A percentile compares a stretch with the other conserved stretches of the same genome.
Conservation (phyloP, 768 basidiomycete species). For the Boletellus sp. region DNA sequence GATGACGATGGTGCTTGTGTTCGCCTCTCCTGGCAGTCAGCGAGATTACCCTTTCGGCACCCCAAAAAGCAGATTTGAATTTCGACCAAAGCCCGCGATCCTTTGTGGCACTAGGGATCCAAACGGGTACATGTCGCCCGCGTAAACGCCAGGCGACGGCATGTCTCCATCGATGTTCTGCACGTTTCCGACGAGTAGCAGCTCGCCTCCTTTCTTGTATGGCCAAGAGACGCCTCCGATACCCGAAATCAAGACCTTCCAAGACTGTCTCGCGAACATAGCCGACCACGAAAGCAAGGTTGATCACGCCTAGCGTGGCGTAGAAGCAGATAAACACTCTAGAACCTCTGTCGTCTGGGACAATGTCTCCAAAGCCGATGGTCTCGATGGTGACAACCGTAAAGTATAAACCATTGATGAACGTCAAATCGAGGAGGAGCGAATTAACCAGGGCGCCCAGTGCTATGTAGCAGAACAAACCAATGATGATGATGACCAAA, state of each 20-base stretch:
- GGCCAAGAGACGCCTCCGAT: constrained; percentile 49
- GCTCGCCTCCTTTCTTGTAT: constrained; percentile 46
- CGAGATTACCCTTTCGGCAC: constrained; percentile 6
- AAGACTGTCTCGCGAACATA: constrained; percentile 68
- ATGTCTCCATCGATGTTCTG: constrained; percentile 52
- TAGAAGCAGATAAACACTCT: constrained; percentile 62
- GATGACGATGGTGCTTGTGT: constrained; percentile 22
- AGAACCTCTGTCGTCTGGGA: constrained; percentile 45
- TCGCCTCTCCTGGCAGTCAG: constrained; percentile 1
- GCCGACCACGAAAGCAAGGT: constrained; percentile 58
- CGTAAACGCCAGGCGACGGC: constrained; percentile 65
- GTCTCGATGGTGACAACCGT: constrained; percentile 71
- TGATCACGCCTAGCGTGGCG: constrained; percentile 57
- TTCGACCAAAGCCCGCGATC: constrained; percentile 8
- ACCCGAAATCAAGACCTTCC: constrained; percentile 67
- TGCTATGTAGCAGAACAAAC: constrained; percentile 68
- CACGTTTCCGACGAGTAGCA: constrained; percentile 40
- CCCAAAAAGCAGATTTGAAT: constrained; percentile 8
- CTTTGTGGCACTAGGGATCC: constrained; percentile 42
- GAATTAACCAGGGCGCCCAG: constrained; percentile 63
- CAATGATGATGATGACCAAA: constrained; percentile 74
- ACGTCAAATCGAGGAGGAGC: constrained; percentile 48
- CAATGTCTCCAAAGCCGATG: constrained; percentile 74
- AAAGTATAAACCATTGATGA: constrained; percentile 77
- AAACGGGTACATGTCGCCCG: constrained; percentile 45